A percentile compares a stretch with the other conserved stretches of the same genome.
Evolutionary conservation across 2,329 filamentous ascomycete species (phyloP).

Genomic region (Drechslerella stenobrocha): DNA sequence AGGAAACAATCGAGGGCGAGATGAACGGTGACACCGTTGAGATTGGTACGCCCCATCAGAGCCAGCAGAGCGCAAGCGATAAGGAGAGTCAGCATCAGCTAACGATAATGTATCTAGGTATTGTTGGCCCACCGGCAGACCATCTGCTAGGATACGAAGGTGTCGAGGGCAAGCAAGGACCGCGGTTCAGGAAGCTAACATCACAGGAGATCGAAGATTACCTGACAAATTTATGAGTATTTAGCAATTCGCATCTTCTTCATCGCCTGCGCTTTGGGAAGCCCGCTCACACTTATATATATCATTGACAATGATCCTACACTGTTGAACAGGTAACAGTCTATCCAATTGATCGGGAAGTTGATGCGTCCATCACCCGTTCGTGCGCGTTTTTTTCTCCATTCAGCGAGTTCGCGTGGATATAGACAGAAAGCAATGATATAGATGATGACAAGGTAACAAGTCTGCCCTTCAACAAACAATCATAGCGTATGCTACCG

Average conservation of each 20-base stretch:
- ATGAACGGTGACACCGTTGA: constrained; percentile 99
- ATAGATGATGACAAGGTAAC: neutral
- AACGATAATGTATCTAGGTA: constrained; percentile 62
- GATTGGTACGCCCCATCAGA: constrained; percentile 76
- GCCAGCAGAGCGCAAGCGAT: no score
- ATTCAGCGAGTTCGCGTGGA: neutral
- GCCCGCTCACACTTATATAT: constrained; percentile 4
- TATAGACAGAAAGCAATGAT: neutral
- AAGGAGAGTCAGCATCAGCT: constrained; percentile 49
- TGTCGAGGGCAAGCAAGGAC: constrained; percentile 79
- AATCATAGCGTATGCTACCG: neutral
- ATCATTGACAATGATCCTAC: constrained; percentile 9
- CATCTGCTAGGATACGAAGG: constrained; percentile 90
- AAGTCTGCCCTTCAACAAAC: neutral
- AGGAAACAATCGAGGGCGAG: constrained; percentile 99
- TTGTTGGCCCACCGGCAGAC: constrained; percentile 91
- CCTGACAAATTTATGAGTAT: constrained; percentile 85
- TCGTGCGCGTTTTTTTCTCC: neutral
- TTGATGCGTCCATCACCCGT: no score
- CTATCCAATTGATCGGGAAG: constrained; percentile 2
- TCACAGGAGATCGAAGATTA: constrained; percentile 99
- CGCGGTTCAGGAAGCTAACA: constrained; percentile 88
- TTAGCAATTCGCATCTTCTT: constrained; percentile 5
- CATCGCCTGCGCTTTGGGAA: neutral
- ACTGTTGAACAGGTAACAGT: constrained; percentile 4